Evolutionary conservation across 106 monocot genomes (phyloP).

Genomic region (Gastrodia elata): DNA sequence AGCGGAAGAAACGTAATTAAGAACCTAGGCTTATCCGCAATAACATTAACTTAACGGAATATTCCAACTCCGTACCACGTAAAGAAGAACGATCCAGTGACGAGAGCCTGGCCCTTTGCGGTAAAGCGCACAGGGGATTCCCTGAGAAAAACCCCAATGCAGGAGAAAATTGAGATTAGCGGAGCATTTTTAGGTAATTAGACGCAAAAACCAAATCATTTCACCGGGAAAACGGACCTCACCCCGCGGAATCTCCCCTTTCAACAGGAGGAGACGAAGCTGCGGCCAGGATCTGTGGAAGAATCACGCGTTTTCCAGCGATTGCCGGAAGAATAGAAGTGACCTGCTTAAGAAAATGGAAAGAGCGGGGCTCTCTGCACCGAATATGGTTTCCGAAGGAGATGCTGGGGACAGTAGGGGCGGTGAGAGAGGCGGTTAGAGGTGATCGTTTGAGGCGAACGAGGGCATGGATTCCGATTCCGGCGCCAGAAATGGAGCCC

Average conservation of each 20-base stretch:
- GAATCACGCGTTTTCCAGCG: constrained; percentile 2
- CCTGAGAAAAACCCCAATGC: constrained; percentile 10
- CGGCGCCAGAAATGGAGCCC: constrained; percentile 33
- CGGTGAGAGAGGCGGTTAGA: background rate
- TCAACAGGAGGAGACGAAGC: constrained; percentile 62
- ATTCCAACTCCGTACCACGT: constrained; percentile 42
- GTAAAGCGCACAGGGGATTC: constrained; percentile 36
- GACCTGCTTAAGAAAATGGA: constrained; percentile 21
- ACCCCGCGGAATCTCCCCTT: constrained; percentile 84
- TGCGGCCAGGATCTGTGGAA: constrained; percentile 17
- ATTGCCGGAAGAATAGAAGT: background rate
- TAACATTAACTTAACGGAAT: background rate
- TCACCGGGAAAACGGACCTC: constrained; percentile 73
- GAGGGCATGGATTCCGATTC: constrained; percentile 28
- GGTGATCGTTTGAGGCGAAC: constrained; percentile 34
- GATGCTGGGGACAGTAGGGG: background rate
- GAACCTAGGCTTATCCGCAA: background rate
- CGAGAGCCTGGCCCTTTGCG: constrained; percentile 66
- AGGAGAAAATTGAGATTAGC: background rate
- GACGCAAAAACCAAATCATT: background rate
- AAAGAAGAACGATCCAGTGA: constrained; percentile 99
- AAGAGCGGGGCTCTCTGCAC: constrained; percentile 49
- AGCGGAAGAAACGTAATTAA: constrained; percentile 6
- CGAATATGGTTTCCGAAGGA: constrained; percentile 38
- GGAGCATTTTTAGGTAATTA: constrained; percentile 1